phyloP scores from a whole-genome alignment of 169 alveolate genomes.

The Plasmodium blacklocki region DNA sequence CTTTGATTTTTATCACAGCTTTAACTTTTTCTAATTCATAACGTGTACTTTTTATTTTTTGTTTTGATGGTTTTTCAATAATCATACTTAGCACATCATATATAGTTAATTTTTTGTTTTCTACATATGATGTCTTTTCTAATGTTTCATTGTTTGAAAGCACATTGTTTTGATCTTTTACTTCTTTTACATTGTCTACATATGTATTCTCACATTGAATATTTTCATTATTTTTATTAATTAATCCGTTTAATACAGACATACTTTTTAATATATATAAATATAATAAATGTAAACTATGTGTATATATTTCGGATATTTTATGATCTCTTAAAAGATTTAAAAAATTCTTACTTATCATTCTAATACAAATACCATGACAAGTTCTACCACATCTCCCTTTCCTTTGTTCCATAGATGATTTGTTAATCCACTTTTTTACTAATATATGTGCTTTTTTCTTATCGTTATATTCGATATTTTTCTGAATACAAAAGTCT shows the following conservation, averaged over 20 bases:
- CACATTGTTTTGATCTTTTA: neutral
- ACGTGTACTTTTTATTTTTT: constrained; percentile 19
- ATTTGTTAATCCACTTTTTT: constrained; percentile 45
- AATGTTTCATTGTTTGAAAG: neutral
- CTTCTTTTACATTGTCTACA: neutral
- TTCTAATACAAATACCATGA: constrained; percentile 58
- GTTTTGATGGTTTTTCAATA: constrained; percentile 31
- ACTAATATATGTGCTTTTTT: constrained; percentile 36
- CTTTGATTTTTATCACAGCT: constrained; percentile 16
- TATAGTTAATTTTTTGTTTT: neutral
- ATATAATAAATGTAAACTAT: constrained; percentile 34
- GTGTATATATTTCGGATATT: constrained; percentile 38
- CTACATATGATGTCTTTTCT: neutral
- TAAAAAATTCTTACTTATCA: constrained; percentile 53
- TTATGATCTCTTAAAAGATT: constrained; percentile 32
- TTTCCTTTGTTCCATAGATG: constrained; percentile 63
- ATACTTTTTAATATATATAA: constrained; percentile 42
- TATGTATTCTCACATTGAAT: neutral
- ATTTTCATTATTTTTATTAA: neutral
- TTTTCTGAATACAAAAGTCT: constrained; percentile 49
- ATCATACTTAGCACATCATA: constrained; percentile 41
- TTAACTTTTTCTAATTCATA: constrained; percentile 27
- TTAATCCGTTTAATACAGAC: constrained; percentile 18
- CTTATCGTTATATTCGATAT: constrained; percentile 28
- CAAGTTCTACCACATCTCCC: constrained; percentile 61